These are phyloP conservation scores for Strigomonas culicis DNA, from an alignment of 208 protist genomes.

Conservation along the genomic window DNA sequence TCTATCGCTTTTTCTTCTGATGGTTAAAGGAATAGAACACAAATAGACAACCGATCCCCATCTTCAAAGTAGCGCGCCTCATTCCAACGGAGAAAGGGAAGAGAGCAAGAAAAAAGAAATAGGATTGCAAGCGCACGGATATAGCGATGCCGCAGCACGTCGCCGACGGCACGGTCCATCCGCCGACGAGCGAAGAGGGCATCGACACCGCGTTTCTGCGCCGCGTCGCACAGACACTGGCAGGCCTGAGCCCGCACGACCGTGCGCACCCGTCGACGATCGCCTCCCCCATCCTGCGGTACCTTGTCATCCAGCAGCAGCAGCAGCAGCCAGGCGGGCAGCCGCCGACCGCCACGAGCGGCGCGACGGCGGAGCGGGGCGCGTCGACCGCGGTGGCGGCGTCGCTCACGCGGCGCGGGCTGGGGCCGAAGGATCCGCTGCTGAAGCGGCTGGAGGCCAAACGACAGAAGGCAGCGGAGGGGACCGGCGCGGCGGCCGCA, in stretches of 20 bases:
- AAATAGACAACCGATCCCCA: background rate
- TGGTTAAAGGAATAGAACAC: background rate
- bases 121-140: too few relatives aligned
- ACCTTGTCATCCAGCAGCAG: conserved; percentile 22
- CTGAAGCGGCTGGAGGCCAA: conserved; percentile 38
- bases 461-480: conserved; percentile 16
- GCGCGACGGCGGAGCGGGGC: conserved; percentile 7
- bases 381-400: conserved; percentile 10
- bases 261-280: conserved; percentile 29
- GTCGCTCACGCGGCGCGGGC: conserved; percentile 47
- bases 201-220: conserved; percentile 35
- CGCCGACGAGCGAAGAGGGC: background rate
- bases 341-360: background rate
- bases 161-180: background rate
- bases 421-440: conserved; percentile 59
- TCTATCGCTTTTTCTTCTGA: background rate
- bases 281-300: conserved; percentile 39
- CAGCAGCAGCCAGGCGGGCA: conserved; percentile 1
- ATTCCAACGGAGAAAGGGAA: background rate
- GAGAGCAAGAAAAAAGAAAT: too few relatives aligned
- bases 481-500: background rate
- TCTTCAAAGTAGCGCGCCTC: background rate
- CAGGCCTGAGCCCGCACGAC: conserved; percentile 3
- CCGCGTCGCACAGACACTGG: conserved; percentile 2
- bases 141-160: conserved; percentile 13